phyloP scores from a whole-genome alignment of 1,139 yeast species.

The Meyerozyma elateridarum region DNA sequence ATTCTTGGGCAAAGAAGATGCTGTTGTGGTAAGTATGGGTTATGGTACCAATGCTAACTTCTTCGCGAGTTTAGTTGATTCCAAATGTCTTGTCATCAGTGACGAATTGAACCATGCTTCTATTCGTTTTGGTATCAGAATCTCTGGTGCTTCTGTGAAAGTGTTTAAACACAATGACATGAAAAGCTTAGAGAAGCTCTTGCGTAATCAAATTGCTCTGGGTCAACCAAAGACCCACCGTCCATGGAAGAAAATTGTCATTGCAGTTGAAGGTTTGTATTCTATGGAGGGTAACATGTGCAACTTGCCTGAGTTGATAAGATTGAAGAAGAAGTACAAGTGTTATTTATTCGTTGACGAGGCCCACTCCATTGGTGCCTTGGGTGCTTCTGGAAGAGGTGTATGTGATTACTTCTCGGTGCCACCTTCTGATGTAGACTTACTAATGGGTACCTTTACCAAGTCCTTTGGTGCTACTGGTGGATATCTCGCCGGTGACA shows the following conservation, averaged over 20 bases:
- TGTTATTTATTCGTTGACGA: conserved; percentile 91
- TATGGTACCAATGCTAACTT: conserved; percentile 94
- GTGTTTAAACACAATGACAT: conserved; percentile 92
- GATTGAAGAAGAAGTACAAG: conserved; percentile 78
- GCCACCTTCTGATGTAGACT: conserved; percentile 69
- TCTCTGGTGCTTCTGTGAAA: conserved; percentile 90
- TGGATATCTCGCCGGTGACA: conserved; percentile 83
- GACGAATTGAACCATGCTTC: conserved; percentile 96
- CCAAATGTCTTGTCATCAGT: conserved; percentile 83
- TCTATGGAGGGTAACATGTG: conserved; percentile 98
- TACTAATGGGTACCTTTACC: conserved; percentile 95
- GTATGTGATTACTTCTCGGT: conserved; percentile 89
- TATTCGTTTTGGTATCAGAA: conserved; percentile 88
- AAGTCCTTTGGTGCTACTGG: conserved; percentile 99
- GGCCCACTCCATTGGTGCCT: conserved; percentile 97
- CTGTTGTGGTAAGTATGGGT: conserved; percentile 87
- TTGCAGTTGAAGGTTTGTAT: conserved; percentile 93
- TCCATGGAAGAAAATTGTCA: conserved; percentile 92
- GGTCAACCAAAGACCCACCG: conserved; percentile 97
- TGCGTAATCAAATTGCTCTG: conserved; percentile 86
- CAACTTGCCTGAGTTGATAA: conserved; percentile 73
- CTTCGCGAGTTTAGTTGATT: conserved; percentile 78
- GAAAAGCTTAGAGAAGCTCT: conserved; percentile 69
- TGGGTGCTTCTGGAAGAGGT: conserved; percentile 92
- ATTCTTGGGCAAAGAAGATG: conserved; percentile 88